A percentile compares a stretch with the other conserved stretches of the same genome.
Conservation (phyloP, 441 rosid species). For the Eutrema salsugineum region DNA sequence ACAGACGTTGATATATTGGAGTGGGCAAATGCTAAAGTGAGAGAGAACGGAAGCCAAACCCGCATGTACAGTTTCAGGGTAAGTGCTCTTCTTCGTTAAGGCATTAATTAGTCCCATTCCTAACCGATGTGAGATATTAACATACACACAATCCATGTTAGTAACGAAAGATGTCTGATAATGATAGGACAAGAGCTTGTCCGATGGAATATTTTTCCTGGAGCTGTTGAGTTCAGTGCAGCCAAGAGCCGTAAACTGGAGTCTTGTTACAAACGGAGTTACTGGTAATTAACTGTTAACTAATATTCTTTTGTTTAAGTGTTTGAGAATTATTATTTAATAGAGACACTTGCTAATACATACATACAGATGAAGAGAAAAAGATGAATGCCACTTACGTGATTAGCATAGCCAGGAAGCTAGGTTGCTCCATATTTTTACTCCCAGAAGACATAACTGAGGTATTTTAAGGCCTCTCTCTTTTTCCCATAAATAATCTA, state of each 20-base stretch:
- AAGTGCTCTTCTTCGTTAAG: neutral
- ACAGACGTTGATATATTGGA: slow-evolving; percentile 62
- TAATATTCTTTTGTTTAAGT: neutral
- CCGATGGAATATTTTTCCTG: slow-evolving; percentile 67
- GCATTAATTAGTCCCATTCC: neutral
- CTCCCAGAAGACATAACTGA: slow-evolving; percentile 76
- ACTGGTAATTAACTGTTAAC: slow-evolving; percentile 41
- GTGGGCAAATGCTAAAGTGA: slow-evolving; percentile 71
- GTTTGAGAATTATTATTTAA: neutral
- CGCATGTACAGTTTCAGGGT: slow-evolving; percentile 70
- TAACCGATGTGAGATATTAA: neutral
- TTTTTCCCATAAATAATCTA: neutral
- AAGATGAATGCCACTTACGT: slow-evolving; percentile 80
- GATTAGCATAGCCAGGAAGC: slow-evolving; percentile 71
- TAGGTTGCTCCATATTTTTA: slow-evolving; percentile 72
- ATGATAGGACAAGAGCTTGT: slow-evolving; percentile 60
- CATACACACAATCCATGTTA: neutral
- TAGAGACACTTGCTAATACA: neutral
- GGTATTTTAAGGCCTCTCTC: slow-evolving; percentile 31
- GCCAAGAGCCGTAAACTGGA: slow-evolving; percentile 69
- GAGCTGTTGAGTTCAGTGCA: slow-evolving; percentile 75
- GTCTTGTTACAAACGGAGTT: slow-evolving; percentile 68
- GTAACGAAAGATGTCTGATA: slow-evolving; percentile 11
- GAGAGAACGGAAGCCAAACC: slow-evolving; percentile 49
- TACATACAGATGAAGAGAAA: slow-evolving; percentile 53